A percentile compares a stretch with the other conserved stretches of the same genome.
These are phyloP conservation scores for Massarina eburnea DNA, from an alignment of 2,329 filamentous ascomycete species.

Conservation along the genomic window DNA sequence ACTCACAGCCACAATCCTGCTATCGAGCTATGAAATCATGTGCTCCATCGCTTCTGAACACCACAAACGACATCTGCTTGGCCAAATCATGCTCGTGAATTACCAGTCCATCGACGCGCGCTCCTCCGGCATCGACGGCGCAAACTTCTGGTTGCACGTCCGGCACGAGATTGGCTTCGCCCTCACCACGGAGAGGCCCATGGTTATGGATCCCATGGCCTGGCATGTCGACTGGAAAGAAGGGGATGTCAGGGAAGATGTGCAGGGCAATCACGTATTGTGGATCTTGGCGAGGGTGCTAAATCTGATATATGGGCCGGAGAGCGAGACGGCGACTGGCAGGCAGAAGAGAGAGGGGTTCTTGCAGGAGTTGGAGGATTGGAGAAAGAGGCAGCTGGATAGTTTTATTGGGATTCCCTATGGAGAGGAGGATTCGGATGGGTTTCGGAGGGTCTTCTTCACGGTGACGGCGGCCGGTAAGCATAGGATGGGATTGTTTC, in stretches of 20 bases:
- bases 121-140: constrained; percentile 29
- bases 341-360: constrained; percentile 23
- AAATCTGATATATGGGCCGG: constrained; percentile 28
- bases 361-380: constrained; percentile 29
- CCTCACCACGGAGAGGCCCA: constrained; percentile 29
- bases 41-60: constrained; percentile 29
- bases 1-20: constrained; percentile 36
- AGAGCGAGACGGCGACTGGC: constrained; percentile 15
- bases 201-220: constrained; percentile 31
- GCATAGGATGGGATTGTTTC: not conserved
- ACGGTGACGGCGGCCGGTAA: constrained; percentile 29
- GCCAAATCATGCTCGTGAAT: constrained; percentile 34
- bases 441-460: constrained; percentile 35
- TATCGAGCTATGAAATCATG: constrained; percentile 39
- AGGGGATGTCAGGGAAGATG: constrained; percentile 33
- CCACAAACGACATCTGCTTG: constrained; percentile 33
- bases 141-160: constrained; percentile 41
- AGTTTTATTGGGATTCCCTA: constrained; percentile 37
- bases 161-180: constrained; percentile 37
- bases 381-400: constrained; percentile 27
- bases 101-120: constrained; percentile 29
- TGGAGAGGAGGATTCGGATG: constrained; percentile 32
- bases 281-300: constrained; percentile 38
- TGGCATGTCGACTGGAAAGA: constrained; percentile 35
- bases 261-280: constrained; percentile 34